Evolutionary conservation across 805 yeast genomes (phyloP).

Genomic region (Alloascoidea hylecoeti): DNA sequence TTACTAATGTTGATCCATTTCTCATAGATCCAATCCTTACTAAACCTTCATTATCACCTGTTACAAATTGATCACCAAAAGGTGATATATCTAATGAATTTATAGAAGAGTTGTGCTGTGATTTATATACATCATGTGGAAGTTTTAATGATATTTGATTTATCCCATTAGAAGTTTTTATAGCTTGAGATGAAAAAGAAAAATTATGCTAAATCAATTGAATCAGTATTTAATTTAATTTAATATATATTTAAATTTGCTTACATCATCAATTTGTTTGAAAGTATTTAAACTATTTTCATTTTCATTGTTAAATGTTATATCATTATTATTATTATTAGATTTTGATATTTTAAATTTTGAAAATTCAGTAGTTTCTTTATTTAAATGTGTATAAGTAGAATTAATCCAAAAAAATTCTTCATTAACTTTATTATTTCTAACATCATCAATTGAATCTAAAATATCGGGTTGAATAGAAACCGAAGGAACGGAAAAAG

Average conservation of each 20-base stretch:
- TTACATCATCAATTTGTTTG: slow-evolving; percentile 8
- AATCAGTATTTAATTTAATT: slow-evolving; percentile 3
- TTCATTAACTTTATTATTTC: slow-evolving; percentile 8
- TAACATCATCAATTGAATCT: slow-evolving; percentile 27
- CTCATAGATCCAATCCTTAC: slow-evolving; percentile 12
- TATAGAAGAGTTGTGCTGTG: slow-evolving; percentile 8
- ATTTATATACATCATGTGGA: slow-evolving; percentile 5
- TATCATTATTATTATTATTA: slow-evolving; percentile 8
- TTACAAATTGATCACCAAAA: slow-evolving; percentile 12
- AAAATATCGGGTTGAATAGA: slow-evolving; percentile 30
- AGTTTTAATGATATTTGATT: slow-evolving; percentile 4
- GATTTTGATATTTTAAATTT: slow-evolving; percentile 8
- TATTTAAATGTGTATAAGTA: slow-evolving; percentile 13
- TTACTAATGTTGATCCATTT: slow-evolving; percentile 3
- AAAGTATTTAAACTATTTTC: too few relatives aligned
- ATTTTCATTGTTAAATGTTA: slow-evolving; percentile 7
- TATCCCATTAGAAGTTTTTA: slow-evolving; percentile 1
- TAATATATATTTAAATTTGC: slow-evolving; percentile 8
- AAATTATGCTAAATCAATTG: slow-evolving; percentile 3
- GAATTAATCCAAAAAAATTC: slow-evolving; percentile 30
- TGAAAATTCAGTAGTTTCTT: slow-evolving; percentile 14
- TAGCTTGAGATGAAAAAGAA: slow-evolving; percentile 3
- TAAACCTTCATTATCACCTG: slow-evolving; percentile 22
- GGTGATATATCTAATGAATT: slow-evolving; percentile 22
- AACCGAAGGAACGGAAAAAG: slow-evolving; percentile 12